Evolutionary conservation across 225 moss, liverwort and hornwort genomes (phyloP).

Genomic region (Takakia lepidozioides): DNA sequence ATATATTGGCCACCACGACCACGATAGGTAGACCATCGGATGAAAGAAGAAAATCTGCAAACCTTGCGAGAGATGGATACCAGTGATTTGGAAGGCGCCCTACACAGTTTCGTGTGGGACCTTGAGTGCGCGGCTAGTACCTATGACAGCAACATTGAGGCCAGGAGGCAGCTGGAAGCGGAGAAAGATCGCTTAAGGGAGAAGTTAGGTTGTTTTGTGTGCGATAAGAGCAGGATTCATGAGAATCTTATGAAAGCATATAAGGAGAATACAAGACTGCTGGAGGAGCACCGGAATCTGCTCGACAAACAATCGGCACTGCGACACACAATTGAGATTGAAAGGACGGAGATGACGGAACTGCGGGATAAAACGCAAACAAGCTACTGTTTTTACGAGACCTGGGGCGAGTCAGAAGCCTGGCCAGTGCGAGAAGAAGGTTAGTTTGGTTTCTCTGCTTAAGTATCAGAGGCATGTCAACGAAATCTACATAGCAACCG

Average conservation of each 20-base stretch:
- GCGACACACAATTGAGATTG: background rate
- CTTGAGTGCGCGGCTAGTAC: background rate
- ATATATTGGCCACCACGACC: too few relatives aligned
- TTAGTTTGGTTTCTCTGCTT: background rate
- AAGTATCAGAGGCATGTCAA: slow-evolving; percentile 1
- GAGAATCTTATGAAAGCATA: background rate
- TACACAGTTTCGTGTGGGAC: background rate
- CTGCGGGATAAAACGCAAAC: background rate
- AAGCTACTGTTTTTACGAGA: too few relatives aligned
- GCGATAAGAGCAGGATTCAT: background rate
- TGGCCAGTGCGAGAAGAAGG: background rate
- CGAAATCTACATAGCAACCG: background rate
- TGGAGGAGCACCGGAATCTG: background rate
- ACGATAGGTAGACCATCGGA: background rate
- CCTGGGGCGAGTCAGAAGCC: too few relatives aligned
- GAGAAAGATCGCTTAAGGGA: background rate
- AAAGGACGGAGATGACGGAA: background rate
- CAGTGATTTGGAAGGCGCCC: background rate
- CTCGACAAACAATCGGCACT: background rate
- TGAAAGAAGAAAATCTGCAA: slow-evolving; percentile 2
- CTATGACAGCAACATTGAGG: background rate
- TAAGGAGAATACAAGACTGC: background rate
- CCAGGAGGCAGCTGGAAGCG: background rate
- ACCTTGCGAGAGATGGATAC: background rate
- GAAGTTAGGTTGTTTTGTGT: background rate